These are phyloP conservation scores for Tulasnella sp. DNA, from an alignment of 768 basidiomycete species.

Conservation along the genomic window DNA sequence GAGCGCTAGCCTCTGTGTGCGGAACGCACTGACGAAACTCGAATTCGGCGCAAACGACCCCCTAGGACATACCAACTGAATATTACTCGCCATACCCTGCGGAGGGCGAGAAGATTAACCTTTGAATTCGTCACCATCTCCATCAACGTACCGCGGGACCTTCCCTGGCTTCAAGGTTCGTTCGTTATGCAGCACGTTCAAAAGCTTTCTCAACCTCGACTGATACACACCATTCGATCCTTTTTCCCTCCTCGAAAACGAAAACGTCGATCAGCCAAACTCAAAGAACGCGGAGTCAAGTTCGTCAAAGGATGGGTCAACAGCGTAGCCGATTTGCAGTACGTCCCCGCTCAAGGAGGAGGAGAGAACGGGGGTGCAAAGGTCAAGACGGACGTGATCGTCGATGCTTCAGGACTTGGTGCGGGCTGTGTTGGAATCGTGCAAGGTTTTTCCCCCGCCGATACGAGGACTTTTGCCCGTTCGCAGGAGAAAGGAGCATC, in stretches of 20 bases:
- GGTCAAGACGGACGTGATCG: slow-evolving; percentile 39
- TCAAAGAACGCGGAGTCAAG: slow-evolving; percentile 43
- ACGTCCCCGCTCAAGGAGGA: slow-evolving; percentile 34
- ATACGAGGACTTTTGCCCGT: no score
- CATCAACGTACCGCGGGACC: slow-evolving; percentile 51
- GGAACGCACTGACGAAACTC: slow-evolving; percentile 42
- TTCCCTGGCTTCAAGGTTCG: slow-evolving; percentile 46
- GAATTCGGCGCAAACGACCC: slow-evolving; percentile 34
- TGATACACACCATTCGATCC: neutral
- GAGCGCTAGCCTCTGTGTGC: slow-evolving; percentile 36
- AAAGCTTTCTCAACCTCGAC: no score
- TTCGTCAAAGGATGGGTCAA: slow-evolving; percentile 46
- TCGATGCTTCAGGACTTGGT: slow-evolving; percentile 60
- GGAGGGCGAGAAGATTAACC: no score
- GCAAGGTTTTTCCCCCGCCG: no score
- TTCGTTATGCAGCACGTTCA: neutral
- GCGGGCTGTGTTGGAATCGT: neutral
- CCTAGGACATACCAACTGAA: slow-evolving; percentile 42
- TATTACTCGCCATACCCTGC: slow-evolving; percentile 38
- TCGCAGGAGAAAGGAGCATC: slow-evolving; percentile 62
- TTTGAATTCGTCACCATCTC: slow-evolving; percentile 49
- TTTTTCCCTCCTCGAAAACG: neutral
- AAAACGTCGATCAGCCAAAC: slow-evolving; percentile 32
- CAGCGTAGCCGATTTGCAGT: slow-evolving; percentile 49
- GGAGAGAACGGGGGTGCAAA: slow-evolving; percentile 38